Evolutionary conservation across 73 alveolate genomes (phyloP), one percentile per base, ranked within the genome.

Genomic region (Paramecium primaurelia): DNA sequence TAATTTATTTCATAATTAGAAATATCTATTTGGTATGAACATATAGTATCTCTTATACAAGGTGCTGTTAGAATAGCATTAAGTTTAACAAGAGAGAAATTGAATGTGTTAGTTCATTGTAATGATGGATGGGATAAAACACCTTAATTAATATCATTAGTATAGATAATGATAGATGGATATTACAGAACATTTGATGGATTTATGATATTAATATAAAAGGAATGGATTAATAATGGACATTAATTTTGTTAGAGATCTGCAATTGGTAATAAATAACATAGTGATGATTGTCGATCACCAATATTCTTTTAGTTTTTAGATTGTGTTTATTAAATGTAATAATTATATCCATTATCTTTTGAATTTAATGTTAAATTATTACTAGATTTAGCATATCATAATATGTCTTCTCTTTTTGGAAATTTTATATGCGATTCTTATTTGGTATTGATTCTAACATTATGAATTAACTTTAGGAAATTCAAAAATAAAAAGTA

Each of bases 41-140:
- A 22, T 22, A 22, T 22, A 22, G 25, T 22, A 4, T 49, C 92
- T 1, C 42, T 28, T 22, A 22, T 22, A 22, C 0, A 22, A 22
- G 0, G 25, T 22, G 40, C 96, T 36, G 59, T 49, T 18, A 89
- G 44, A 69, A 90, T 77, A n/a, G 93, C 93, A 7, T 42, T 32
- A 4, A 73, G 92, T 7, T 77, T 93, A 30, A 28, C 32, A 42
- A 77, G 22, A 14, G 94, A 93, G 54, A 85, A 84, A 20, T 28
- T 88, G 20, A 89, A 93, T 92, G 98, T 96, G 4, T 92, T 98
- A 22, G 98, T 98, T 71, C 99, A 98, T 92, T 98, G 99, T 86
- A 87, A 97, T 60, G 99, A 98, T 96, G 99, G 99, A 14, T 98
- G 99, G 99, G 99, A 98, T 97, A 95, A 99, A 92, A 98, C 99